Evolutionary conservation across 176 grass and related monocot genomes (phyloP), one percentile per base, ranked within the genome.

Genomic region (Poa annua): DNA sequence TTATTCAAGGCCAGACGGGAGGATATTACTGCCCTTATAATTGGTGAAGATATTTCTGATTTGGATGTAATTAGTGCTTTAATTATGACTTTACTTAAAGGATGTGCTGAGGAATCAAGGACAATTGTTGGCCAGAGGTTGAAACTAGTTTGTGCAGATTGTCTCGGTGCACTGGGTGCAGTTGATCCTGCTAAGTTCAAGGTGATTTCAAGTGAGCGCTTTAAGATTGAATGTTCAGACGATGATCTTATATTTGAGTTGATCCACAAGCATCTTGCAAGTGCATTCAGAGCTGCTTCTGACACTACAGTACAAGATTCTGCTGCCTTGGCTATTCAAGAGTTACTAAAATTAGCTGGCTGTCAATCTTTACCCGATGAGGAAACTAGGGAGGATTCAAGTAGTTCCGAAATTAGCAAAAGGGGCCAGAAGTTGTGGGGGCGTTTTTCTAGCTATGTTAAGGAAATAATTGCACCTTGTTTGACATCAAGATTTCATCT

Each of bases 211-310:
- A 90, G 78, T 62, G 88, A 95, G 76, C 95, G 95, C 62, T 98
- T 98, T 91, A 98, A 98, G 81, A 98, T 98, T 82, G 88, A 98
- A 81, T 98, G 95, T 86, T 98, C 95, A 88, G 95, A 98, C 4
- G 92, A 98, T 91, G 95, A 98, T 88, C 90, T 98, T 60, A 98
- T 95, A 86, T 98, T 95, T 88, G 95, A 98, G 84, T 98, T 98
- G 80, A 98, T 98, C 80, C 80, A 94, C 82, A 98, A 95, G 70
- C 95, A 98, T 93, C 88, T 98, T 81, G 92, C 95, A 81, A 92
- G 92, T 65, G 88, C 95, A 79, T 98, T 98, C 89, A 94, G 92
- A 86, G 92, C 90, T 81, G 92, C 95, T 88, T 89, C 90, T 85
- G 92, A 91, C 74, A 98, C 95, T 47, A 85, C 86, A 39, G 90